A percentile compares a stretch with the other conserved stretches of the same genome.
phyloP scores from a whole-genome alignment of 1,284 basidiomycete genomes.

The Leccinum proximum region DNA sequence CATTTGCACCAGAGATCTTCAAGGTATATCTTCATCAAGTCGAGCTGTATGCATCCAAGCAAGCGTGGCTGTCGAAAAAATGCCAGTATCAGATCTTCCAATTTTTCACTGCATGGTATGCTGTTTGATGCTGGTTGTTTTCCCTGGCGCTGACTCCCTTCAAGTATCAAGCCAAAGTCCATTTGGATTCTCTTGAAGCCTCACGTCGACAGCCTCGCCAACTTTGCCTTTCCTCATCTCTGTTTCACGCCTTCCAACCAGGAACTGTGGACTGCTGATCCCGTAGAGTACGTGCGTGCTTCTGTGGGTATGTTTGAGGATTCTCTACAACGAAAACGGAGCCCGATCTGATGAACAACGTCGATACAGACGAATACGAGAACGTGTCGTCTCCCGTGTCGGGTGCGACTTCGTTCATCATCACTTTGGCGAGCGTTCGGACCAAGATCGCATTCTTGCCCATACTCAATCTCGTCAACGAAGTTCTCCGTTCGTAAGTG shows the following conservation, averaged over 20 bases:
- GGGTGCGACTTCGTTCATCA: conserved; percentile 75
- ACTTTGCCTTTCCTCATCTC: conserved; percentile 84
- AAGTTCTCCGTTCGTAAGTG: conserved; percentile 62
- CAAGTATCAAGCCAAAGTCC: conserved; percentile 83
- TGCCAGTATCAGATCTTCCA: conserved; percentile 78
- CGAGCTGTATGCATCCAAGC: conserved; percentile 65
- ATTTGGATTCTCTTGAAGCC: conserved; percentile 86
- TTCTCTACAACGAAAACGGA: background rate
- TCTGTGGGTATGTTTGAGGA: conserved; percentile 54
- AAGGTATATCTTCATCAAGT: conserved; percentile 77
- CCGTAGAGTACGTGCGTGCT: conserved; percentile 74
- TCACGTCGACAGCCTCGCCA: conserved; percentile 69
- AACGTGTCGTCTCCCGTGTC: conserved; percentile 72
- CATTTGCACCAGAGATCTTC: conserved; percentile 84
- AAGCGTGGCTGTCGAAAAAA: conserved; percentile 78
- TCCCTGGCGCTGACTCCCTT: conserved; percentile 9
- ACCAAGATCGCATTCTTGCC: conserved; percentile 78
- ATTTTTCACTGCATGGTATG: conserved; percentile 85
- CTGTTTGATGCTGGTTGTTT: conserved; percentile 2
- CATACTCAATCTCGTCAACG: conserved; percentile 75
- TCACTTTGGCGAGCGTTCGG: conserved; percentile 71
- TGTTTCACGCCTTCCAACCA: conserved; percentile 69
- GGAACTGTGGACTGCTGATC: conserved; percentile 74
- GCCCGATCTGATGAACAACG: background rate
- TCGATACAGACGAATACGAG: conserved; percentile 72